Base-by-base conservation (phyloP, 805 yeast genomes). In the Huiozyma naganishii region DNA sequence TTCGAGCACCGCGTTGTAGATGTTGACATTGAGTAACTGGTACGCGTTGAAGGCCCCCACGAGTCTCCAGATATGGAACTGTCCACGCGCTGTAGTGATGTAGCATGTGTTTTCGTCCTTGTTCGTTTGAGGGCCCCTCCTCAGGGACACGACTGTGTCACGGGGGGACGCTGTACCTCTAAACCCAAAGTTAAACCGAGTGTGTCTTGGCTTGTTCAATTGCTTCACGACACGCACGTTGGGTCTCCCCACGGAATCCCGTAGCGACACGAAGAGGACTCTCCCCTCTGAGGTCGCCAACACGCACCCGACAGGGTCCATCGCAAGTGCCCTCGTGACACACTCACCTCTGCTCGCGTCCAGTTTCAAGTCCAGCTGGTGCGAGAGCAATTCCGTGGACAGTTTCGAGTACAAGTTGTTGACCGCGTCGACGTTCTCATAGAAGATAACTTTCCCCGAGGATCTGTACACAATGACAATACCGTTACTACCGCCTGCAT, bases 251-350 rank as follows among this genome's bases (percentile, higher is more conserved):
- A 74, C 68, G 39, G 75, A 68, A 59, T 87, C 92, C 48, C 82
- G 73, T 30, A 88, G 65, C 0, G 80, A 68, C 2, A 86, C 55
- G 37, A 84, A 66, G 6, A 80, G 58, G 37, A 81, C 75, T 47
- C 89, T 69, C 27, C 86, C 86, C 48, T 74, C 66, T 4, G 83
- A 75, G 0, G 96, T 86, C 6, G 87, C 74, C 7, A 82, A 55
- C 0, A 81, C 68, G 5, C 86, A 67, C 2, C 95, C 95, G 1
- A 83, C 77, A 0, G 92, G 89, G 49, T 79, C 86, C 8, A 81
- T 70, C 47, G 74, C 74, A 43, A 77, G 75, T 1, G 81, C 72
- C 34, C 69, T 52, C 1, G 77, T 73, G 12, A 87, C 66, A 29
- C 59, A 56, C 57, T 89, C 97, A 17, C 23, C 23, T 36, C 45